Evolutionary conservation across 2,329 filamentous ascomycete genomes (phyloP).

Genomic region (Colletotrichum kahawae): DNA sequence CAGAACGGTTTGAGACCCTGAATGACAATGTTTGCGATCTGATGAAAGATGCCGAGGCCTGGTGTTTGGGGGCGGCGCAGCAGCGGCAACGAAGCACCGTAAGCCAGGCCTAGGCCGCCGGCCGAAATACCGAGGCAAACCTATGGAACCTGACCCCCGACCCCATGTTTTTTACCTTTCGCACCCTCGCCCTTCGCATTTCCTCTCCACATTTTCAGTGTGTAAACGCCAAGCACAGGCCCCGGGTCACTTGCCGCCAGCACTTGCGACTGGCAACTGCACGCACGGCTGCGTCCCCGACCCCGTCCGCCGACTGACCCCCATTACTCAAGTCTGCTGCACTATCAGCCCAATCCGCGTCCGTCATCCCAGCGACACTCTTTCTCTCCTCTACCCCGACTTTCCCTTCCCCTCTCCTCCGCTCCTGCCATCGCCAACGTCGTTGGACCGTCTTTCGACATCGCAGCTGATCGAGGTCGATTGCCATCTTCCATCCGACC

Average conservation of each 20-base stretch:
- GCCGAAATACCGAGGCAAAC: constrained; percentile 14
- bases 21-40: background rate
- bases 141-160: background rate
- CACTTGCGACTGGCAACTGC: background rate
- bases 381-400: background rate
- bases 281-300: background rate
- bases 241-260: constrained; percentile 1
- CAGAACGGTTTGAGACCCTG: background rate
- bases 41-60: constrained; percentile 9
- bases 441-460: background rate
- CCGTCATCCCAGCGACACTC: background rate
- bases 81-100: background rate
- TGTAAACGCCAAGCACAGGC: constrained; percentile 4
- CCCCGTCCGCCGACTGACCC: background rate
- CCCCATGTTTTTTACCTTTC: constrained; percentile 7
- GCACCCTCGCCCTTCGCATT: background rate
- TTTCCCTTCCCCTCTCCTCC: background rate
- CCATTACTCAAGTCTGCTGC: constrained; percentile 1
- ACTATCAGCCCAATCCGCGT: constrained; percentile 5
- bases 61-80: background rate
- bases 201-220: background rate
- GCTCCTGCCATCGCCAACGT: background rate
- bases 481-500: background rate
- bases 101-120: background rate
- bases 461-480: background rate